phyloP scores from a whole-genome alignment of 768 basidiomycete genomes.

The Solioccasus polychromus region DNA sequence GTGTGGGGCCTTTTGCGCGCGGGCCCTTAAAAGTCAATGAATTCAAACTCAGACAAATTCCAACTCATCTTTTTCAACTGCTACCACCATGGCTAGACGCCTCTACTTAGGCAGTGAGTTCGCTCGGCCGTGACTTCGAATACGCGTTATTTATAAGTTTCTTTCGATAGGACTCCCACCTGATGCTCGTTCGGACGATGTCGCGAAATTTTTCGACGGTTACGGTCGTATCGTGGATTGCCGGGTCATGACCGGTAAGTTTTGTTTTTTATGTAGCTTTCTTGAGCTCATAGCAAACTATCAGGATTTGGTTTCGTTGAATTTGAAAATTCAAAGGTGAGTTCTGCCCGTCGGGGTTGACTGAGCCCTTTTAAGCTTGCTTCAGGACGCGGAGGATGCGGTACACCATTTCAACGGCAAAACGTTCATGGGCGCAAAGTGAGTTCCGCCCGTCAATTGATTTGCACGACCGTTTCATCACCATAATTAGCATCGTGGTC shows the following conservation, averaged over 20 bases:
- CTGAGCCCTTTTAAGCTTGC: constrained; percentile 11
- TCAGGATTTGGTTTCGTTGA: constrained; percentile 95
- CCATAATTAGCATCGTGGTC: constrained; percentile 73
- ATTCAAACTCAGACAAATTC: constrained; percentile 32
- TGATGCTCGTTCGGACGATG: constrained; percentile 80
- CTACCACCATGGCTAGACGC: constrained; percentile 69
- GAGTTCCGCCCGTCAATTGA: neutral
- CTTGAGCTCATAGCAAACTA: constrained; percentile 16
- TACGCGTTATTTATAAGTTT: neutral
- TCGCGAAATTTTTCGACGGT: constrained; percentile 86
- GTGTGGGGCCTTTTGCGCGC: constrained; percentile 23
- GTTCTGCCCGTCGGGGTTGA: neutral
- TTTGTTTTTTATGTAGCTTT: neutral
- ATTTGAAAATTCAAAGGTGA: constrained; percentile 80
- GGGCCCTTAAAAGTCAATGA: constrained; percentile 28
- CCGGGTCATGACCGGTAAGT: constrained; percentile 89
- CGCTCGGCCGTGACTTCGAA: constrained; percentile 4
- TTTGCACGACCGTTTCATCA: neutral
- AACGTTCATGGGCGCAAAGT: constrained; percentile 83
- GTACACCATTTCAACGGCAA: constrained; percentile 85
- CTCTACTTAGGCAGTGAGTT: constrained; percentile 81
- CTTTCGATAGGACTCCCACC: constrained; percentile 64
- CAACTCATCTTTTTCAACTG: constrained; percentile 28
- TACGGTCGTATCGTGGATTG: constrained; percentile 88
- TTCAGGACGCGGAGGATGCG: constrained; percentile 92